Percentiles rank a stretch among this genome's conserved stretches.
These are phyloP conservation scores for Camellia oleifera DNA, from an alignment of 179 eudicot genomes.

Conservation along the genomic window DNA sequence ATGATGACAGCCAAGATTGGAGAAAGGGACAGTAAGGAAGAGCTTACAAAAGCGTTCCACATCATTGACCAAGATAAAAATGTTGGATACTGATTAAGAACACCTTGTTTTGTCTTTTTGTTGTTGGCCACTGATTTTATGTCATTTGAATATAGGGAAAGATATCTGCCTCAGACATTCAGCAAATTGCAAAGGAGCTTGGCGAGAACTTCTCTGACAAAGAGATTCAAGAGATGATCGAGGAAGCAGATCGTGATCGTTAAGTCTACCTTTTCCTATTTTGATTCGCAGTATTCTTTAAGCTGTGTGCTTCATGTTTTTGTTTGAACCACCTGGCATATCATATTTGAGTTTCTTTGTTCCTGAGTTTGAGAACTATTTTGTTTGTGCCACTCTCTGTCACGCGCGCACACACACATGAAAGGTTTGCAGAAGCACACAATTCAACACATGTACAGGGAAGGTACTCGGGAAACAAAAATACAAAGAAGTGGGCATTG, in stretches of 20 bases:
- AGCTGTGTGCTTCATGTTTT: neutral
- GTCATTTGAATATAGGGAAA: conserved; percentile 54
- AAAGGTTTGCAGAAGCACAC: neutral
- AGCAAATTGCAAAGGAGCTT: conserved; percentile 72
- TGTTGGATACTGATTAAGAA: conserved; percentile 32
- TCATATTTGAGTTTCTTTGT: neutral
- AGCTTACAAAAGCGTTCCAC: conserved; percentile 86
- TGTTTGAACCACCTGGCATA: neutral
- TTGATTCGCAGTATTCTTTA: neutral
- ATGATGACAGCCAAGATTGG: conserved; percentile 99
- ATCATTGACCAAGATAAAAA: conserved; percentile 91
- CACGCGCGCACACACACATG: neutral
- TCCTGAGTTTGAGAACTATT: neutral
- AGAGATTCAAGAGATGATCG: conserved; percentile 85
- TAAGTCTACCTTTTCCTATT: conserved; percentile 27
- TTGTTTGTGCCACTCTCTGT: neutral
- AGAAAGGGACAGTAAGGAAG: conserved; percentile 94
- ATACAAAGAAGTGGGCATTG: neutral
- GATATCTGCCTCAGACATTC: conserved; percentile 78
- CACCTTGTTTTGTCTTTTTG: conserved; percentile 7
- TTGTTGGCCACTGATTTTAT: conserved; percentile 13
- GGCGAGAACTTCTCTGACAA: conserved; percentile 73
- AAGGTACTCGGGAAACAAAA: neutral
- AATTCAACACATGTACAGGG: too few relatives aligned
- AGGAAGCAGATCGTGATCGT: conserved; percentile 93